phyloP scores from a whole-genome alignment of 2,329 filamentous ascomycete genomes.

The Fusarium sp. region DNA sequence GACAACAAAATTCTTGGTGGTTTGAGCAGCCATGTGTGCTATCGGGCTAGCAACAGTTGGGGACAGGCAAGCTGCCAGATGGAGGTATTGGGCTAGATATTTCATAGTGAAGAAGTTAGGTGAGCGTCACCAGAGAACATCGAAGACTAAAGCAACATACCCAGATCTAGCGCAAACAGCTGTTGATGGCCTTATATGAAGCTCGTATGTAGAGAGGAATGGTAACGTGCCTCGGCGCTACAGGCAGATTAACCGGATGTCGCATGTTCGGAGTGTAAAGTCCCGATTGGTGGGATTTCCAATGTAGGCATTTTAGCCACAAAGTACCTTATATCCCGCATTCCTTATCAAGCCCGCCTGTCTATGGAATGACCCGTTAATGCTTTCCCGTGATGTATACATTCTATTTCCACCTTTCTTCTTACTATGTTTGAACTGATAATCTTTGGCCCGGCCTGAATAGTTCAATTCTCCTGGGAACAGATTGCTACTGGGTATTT shows the following conservation, averaged over 20 bases:
- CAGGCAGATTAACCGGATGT: slow-evolving; percentile 16
- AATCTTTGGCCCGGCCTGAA: too few relatives aligned
- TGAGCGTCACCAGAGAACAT: too few relatives aligned
- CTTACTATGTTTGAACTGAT: too few relatives aligned
- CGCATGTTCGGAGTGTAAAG: slow-evolving; percentile 23
- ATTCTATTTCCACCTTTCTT: too few relatives aligned
- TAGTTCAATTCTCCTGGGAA: too few relatives aligned
- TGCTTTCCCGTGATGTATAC: too few relatives aligned
- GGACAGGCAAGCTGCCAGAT: slow-evolving; percentile 6
- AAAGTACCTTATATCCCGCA: background rate
- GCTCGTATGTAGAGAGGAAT: background rate
- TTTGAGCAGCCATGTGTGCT: background rate
- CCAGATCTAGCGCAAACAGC: background rate
- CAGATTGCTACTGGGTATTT: too few relatives aligned
- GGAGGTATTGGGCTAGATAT: background rate
- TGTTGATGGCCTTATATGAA: background rate
- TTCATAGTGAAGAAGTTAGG: background rate
- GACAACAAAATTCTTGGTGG: slow-evolving; percentile 24
- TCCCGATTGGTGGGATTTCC: slow-evolving; percentile 32
- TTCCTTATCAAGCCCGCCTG: too few relatives aligned
- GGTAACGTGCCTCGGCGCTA: background rate
- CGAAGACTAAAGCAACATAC: background rate
- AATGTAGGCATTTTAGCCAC: background rate
- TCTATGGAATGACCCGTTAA: too few relatives aligned
- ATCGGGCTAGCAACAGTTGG: slow-evolving; percentile 6